Evolutionary conservation across 306 rosid species (phyloP).

Genomic region (Cucurbita pepo): DNA sequence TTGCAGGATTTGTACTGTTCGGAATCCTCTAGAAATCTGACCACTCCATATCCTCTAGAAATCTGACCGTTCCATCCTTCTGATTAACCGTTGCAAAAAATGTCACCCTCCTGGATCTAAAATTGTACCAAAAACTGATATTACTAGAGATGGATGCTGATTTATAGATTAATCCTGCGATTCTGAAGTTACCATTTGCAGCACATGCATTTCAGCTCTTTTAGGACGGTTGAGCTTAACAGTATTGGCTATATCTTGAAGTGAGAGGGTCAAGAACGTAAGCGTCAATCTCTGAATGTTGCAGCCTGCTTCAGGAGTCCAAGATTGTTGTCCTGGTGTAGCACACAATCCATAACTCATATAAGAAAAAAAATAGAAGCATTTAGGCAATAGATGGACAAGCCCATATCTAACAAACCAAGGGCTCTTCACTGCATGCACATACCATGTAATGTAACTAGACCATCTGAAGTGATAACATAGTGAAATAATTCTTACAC

Average conservation of each 20-base stretch:
- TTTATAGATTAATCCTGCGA: not conserved
- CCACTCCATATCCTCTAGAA: not conserved
- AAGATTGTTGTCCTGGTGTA: conserved; percentile 53
- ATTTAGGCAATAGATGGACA: not conserved
- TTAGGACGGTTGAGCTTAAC: conserved; percentile 56
- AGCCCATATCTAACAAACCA: not conserved
- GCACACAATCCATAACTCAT: not conserved
- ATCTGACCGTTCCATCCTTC: conserved; percentile 88
- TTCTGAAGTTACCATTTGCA: conserved; percentile 52
- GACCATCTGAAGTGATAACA: not conserved
- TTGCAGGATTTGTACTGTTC: conserved; percentile 65
- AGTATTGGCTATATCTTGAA: conserved; percentile 69
- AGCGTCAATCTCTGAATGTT: conserved; percentile 83
- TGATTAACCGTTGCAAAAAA: conserved; percentile 61
- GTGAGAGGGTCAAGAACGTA: conserved; percentile 78
- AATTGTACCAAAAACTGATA: conserved; percentile 5
- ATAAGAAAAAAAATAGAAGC: not conserved
- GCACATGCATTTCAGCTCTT: conserved; percentile 85
- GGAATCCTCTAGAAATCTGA: conserved; percentile 48
- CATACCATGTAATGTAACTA: not conserved
- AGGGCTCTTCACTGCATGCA: not conserved
- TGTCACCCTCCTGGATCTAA: conserved; percentile 79
- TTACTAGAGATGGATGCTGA: not conserved
- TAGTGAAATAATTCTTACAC: conserved; percentile 10
- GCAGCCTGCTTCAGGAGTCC: conserved; percentile 64